Base-by-base conservation (phyloP, 129 eudicot species). In the Centrapalus pauciflorus region DNA sequence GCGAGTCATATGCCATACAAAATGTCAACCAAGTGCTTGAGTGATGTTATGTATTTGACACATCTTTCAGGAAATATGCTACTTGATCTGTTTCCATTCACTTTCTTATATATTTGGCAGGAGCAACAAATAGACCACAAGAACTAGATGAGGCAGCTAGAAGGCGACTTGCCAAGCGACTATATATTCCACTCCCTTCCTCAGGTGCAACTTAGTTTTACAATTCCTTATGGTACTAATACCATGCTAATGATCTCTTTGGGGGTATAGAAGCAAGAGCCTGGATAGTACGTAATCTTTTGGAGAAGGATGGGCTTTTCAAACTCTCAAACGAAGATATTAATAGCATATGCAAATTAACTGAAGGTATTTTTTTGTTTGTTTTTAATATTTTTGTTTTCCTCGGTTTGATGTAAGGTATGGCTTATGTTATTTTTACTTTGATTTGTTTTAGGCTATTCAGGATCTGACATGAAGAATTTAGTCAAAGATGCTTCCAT, bases 111-210 rank as follows among this genome's bases (percentile, higher is more conserved):
- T 35, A 52, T 75, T 25, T 59, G 52, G 60, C 81, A 93, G 99
- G 99, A 65, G 99, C 99, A 61, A 93, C 99, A 73, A 93, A 93
- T 78, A 82, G 99, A 61, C 99, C 99, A 49, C 99, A 93, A 69
- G 99, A 89, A 77, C 85, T 93, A 54, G 99, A 93, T 67, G 99
- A 93, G 78, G 96, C 99, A 67, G 99, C 99, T 67, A 86, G 99
- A 71, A 86, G 99, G 58, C 84, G 96, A 65, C 96, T 93, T 67
- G 86, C 96, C n/a, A 93, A 93, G 69, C 65, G 96, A 82, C 90
- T 93, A 20, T 93, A 93, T 69, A 89, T 93, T 57, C 99, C 99
- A 56, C 95, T 93, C 3, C 96, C 99, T 78, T 84, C 99, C 48
- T 55, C 95, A 88, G 96, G 96, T 93, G 66, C 75, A 64, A 14